These are phyloP conservation scores for Trypanosoma conorhini DNA, from an alignment of 208 protist genomes.

Conservation along the genomic window DNA sequence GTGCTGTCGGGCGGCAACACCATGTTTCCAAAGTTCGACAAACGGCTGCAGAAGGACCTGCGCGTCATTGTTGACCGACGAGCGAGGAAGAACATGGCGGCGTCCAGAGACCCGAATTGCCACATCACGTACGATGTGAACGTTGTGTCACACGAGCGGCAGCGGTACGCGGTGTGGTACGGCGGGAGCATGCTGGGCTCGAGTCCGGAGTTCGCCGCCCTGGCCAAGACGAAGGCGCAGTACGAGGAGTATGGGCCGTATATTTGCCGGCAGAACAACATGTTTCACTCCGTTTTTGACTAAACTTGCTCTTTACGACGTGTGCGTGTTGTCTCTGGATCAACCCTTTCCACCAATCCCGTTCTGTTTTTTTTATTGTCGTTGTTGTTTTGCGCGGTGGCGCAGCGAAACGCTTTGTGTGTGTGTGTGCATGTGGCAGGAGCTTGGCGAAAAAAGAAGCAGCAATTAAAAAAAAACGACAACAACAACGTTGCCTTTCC, in stretches of 20 bases:
- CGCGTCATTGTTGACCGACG: slow-evolving; percentile 28
- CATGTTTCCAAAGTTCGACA: slow-evolving; percentile 97
- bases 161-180: slow-evolving; percentile 95
- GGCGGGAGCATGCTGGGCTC: slow-evolving; percentile 95
- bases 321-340: too few relatives aligned
- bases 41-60: slow-evolving; percentile 37
- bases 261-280: slow-evolving; percentile 79
- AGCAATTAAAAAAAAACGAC: neutral
- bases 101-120: slow-evolving; percentile 22
- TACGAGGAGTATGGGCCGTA: slow-evolving; percentile 98
- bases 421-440: neutral
- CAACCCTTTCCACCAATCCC: too few relatives aligned
- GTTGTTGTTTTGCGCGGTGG: neutral
- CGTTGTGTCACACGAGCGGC: slow-evolving; percentile 89
- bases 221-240: slow-evolving; percentile 94
- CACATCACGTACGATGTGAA: slow-evolving; percentile 92
- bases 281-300: slow-evolving; percentile 41
- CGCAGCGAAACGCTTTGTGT: neutral
- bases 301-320: neutral
- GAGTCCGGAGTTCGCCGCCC: slow-evolving; percentile 88
- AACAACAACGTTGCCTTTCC: neutral
- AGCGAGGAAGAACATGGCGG: slow-evolving; percentile 25
- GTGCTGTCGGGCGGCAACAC: slow-evolving; percentile 98
- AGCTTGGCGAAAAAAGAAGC: neutral
- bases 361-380: neutral